Percentiles rank a stretch among this genome's conserved stretches.
Evolutionary conservation across 1,139 yeast genomes (phyloP).

Genomic region (Debaryomycetaceae sp.): DNA sequence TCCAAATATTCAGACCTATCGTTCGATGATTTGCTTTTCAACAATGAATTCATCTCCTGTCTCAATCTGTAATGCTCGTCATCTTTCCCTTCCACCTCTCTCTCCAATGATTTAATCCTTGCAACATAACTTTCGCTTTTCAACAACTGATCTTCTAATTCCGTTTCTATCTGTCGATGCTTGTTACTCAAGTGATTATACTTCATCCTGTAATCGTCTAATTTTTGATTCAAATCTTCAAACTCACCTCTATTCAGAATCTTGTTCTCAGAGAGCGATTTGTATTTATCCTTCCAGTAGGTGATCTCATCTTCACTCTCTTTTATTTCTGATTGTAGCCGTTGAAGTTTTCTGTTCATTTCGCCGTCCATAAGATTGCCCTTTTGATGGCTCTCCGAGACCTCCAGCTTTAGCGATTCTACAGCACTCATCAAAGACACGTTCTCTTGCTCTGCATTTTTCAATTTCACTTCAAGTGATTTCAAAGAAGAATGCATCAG

Average conservation of each 20-base stretch:
- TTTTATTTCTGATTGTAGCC: slow-evolving; percentile 1
- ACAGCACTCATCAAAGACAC: slow-evolving; percentile 1
- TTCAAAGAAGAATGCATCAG: slow-evolving; percentile 3
- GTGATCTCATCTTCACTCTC: slow-evolving; percentile 4
- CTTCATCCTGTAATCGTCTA: slow-evolving; percentile 6
- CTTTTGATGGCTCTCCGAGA: slow-evolving; percentile 1
- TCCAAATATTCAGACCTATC: slow-evolving; percentile 13
- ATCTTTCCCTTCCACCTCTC: slow-evolving; percentile 20
- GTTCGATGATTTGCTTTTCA: slow-evolving; percentile 10
- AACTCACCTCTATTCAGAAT: slow-evolving; percentile 8
- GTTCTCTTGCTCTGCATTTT: background rate
- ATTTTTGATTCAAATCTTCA: slow-evolving; percentile 6
- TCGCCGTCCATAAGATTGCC: background rate
- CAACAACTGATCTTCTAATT: slow-evolving; percentile 8
- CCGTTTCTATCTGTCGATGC: slow-evolving; percentile 11
- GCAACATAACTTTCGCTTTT: slow-evolving; percentile 7
- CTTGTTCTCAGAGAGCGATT: slow-evolving; percentile 2
- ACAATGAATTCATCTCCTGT: slow-evolving; percentile 21
- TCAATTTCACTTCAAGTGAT: slow-evolving; percentile 2
- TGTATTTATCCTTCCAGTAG: slow-evolving; percentile 8
- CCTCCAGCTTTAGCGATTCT: slow-evolving; percentile 1
- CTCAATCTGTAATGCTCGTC: slow-evolving; percentile 18
- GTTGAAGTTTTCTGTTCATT: slow-evolving; percentile 2
- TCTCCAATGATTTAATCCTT: slow-evolving; percentile 10
- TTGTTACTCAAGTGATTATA: slow-evolving; percentile 11